Evolutionary conservation across 1,284 basidiomycete genomes (phyloP), one percentile per base, ranked within the genome.

Genomic region (Anthracocystis setariae): DNA sequence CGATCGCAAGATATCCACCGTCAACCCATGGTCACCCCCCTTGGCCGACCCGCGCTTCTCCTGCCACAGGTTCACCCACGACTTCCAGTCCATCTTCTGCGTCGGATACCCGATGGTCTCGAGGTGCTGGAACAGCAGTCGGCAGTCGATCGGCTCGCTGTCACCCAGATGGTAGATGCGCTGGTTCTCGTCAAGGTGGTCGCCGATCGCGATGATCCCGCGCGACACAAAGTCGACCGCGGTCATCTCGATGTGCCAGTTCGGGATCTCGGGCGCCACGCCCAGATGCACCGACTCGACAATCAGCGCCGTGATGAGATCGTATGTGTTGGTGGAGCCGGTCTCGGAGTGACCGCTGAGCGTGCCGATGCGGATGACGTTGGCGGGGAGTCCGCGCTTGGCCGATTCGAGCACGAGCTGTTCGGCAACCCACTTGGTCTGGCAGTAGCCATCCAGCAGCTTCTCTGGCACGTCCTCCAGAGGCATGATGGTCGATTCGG

Each of bases 381-480:
- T 78, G 55, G 78, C 81, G 10, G 79, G 76, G 37, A 83, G 54
- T 4, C 82, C 82, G 15, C 82, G 74, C 32, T 62, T 61, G 18
- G 65, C 57, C 17, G 81, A 76, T 33, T 83, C 77, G 20, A 72
- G 49, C 25, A 79, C 80, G 12, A 83, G 74, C 70, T 77, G 77
- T 52, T 83, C 82, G 24, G 82, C 78, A 9, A 83, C 82, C 82
- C 82, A 83, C 61, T 83, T 83, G 45, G 79, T 83, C 72, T 83
- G 82, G 20, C 82, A 80, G 67, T 83, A 83, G 9, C 82, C 82
- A 53, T 83, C 82, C 39, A 80, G 70, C 39, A 83, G 62, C 53
- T 80, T 78, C 18, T 75, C 78, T 0, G 75, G 74, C 18, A 82
- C 79, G 52, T 80, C 64, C 17, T 82, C 74, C 33, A 80, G 51